Evolutionary conservation across 2,329 filamentous ascomycete species (phyloP), one percentile per base, ranked within the genome.

Genomic region (Arthrobotrys megalospora): DNA sequence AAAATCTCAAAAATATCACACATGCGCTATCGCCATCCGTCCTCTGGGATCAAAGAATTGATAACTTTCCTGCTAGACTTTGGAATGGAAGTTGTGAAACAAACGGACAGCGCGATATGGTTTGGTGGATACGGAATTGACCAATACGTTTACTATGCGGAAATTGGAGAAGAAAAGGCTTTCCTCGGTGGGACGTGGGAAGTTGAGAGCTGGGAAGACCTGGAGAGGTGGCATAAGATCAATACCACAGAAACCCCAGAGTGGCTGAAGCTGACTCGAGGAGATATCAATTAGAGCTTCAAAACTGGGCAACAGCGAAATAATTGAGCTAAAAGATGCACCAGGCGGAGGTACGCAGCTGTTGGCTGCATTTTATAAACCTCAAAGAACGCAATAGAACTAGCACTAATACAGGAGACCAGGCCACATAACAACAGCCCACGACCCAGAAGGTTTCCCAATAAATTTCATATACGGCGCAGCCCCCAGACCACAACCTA

Each of bases 21-120:
- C 76, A 88, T 88, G 86, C 85, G 87, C 0, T 89, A 89, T 80
- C 87, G 88, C 75, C 87, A 88, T 79, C 85, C 86, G 85, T 63
- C 82, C 73, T 81, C 80, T 80, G 60, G 81, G 79, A 38, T 77
- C 63, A 4, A 81, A 80, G 45, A 78, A 62, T 32, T 83, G 80
- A 47, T 77, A 80, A 2, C 81, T 80, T 63, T 79, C 2, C 76
- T 75, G 2, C 34, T 65, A 81, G 85, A 86, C 76, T 86, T 86
- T 80, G 85, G 85, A 24, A 85, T 86, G 83, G 82, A 84, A 53
- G 81, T 86, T 10, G 83, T 82, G 5, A 84, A 85, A 71, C 81
- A 81, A 63, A 84, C 82, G 1, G 83, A 84, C 0, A 82, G 82
- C 19, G 81, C 85, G 63, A 81, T 84, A 16, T 86, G 84, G 84